Conservation (phyloP, 2,329 filamentous ascomycete genomes). For the Hortaea sp. region DNA sequence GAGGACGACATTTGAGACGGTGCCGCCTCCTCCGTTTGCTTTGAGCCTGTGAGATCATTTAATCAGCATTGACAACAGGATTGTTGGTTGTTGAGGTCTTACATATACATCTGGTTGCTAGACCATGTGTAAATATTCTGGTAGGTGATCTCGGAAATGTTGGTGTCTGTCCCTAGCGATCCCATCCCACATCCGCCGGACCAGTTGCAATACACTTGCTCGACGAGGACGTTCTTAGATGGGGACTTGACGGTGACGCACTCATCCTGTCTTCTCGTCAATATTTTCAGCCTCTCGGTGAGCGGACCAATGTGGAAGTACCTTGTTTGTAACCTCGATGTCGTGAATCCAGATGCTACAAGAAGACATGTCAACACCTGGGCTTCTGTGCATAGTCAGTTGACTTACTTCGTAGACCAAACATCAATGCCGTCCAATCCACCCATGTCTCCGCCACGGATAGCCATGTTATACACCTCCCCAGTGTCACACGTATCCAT, state of each 20-base stretch:
- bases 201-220: constrained; percentile 54
- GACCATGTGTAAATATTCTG: constrained; percentile 48
- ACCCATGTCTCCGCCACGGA: constrained; percentile 42
- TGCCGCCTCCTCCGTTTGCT: constrained; percentile 47
- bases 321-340: constrained; percentile 50
- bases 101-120: constrained; percentile 50
- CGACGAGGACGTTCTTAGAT: constrained; percentile 45
- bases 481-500: constrained; percentile 43
- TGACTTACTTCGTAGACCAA: constrained; percentile 19
- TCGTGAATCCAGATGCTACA: constrained; percentile 49
- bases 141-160: constrained; percentile 45
- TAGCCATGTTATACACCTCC: constrained; percentile 47
- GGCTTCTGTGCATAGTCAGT: neutral
- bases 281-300: neutral
- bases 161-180: constrained; percentile 39
- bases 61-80: neutral
- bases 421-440: constrained; percentile 49
- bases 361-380: too few species aligned
- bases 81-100: neutral
- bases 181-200: constrained; percentile 50
- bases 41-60: constrained; percentile 33
- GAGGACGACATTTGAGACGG: constrained; percentile 40
- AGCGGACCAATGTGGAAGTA: neutral
- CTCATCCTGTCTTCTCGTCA: constrained; percentile 31
- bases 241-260: constrained; percentile 49